Conservation (phyloP, 805 yeast genomes). For the Monosporozyma yasuniensis region DNA sequence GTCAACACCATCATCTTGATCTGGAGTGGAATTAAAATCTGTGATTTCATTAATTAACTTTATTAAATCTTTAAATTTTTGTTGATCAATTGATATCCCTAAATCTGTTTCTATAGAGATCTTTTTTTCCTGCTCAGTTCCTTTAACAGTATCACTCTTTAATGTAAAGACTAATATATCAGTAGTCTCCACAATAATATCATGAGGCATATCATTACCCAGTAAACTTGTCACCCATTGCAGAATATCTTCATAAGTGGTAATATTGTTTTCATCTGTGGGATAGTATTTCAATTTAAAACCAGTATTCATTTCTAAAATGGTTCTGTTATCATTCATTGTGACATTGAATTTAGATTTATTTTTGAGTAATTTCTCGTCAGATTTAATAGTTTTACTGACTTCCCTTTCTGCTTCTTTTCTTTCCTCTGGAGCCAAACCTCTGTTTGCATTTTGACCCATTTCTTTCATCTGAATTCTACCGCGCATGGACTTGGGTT, state of each 20-base stretch:
- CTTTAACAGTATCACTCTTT: conserved; percentile 6
- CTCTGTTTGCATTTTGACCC: conserved; percentile 38
- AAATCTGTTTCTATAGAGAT: conserved; percentile 43
- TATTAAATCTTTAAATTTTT: conserved; percentile 37
- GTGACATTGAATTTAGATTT: neutral
- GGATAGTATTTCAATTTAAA: conserved; percentile 59
- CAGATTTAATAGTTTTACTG: conserved; percentile 2
- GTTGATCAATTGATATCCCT: conserved; percentile 23
- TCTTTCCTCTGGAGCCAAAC: conserved; percentile 8
- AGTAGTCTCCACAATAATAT: conserved; percentile 39
- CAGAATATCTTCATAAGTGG: conserved; percentile 47
- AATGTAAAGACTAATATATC: conserved; percentile 18
- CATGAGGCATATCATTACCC: conserved; percentile 69
- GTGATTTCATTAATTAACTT: conserved; percentile 39
- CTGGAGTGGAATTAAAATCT: conserved; percentile 34
- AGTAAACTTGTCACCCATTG: conserved; percentile 47
- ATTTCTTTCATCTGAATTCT: conserved; percentile 57
- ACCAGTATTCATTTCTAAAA: conserved; percentile 31
- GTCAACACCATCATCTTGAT: conserved; percentile 22
- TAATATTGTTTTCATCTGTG: conserved; percentile 41
- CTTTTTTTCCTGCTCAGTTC: conserved; percentile 32
- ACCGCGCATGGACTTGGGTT: conserved; percentile 68
- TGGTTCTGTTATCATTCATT: conserved; percentile 13
- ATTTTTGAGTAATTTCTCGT: neutral
- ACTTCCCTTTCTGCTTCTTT: conserved; percentile 16